Conservation (phyloP, 208 protist genomes). For the Crithidia mellificae region DNA sequence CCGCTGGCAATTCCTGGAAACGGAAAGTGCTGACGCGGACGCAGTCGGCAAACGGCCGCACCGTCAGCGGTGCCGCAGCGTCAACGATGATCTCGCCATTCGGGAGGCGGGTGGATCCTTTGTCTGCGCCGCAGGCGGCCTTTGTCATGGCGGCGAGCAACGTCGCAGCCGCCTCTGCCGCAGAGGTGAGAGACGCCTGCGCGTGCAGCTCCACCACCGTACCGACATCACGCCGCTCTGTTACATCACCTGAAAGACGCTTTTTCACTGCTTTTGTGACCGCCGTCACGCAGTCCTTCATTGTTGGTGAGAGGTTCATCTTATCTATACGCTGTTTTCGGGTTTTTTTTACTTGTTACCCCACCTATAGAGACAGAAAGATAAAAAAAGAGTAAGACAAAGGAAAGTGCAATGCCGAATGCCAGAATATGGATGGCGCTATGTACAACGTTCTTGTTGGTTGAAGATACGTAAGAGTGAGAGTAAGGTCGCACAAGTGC, state of each 20-base stretch:
- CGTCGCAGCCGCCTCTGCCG: constrained; percentile 41
- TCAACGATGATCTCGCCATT: constrained; percentile 68
- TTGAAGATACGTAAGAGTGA: too few species aligned
- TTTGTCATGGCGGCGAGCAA: constrained; percentile 75
- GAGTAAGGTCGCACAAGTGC: too few species aligned
- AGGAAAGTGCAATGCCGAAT: too few species aligned
- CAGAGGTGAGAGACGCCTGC: constrained; percentile 29
- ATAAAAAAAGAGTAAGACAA: too few species aligned
- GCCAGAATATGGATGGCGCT: too few species aligned
- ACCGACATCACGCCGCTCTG: constrained; percentile 22
- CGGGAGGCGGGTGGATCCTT: constrained; percentile 64
- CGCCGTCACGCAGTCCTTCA: constrained; percentile 63
- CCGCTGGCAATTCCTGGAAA: constrained; percentile 74
- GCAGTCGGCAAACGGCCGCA: constrained; percentile 54
- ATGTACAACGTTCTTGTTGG: too few species aligned
- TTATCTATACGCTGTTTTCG: not conserved
- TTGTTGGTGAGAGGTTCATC: constrained; percentile 37
- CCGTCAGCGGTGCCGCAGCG: constrained; percentile 44
- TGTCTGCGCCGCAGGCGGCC: constrained; percentile 72
- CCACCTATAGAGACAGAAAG: too few species aligned
- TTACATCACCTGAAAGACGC: constrained; percentile 43
- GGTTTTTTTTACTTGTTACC: not conserved
- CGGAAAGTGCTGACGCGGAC: constrained; percentile 56
- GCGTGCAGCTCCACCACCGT: constrained; percentile 49
- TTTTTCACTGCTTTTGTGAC: constrained; percentile 67